phyloP scores from a whole-genome alignment of 257 asterid species.

The Linaria vulgaris region DNA sequence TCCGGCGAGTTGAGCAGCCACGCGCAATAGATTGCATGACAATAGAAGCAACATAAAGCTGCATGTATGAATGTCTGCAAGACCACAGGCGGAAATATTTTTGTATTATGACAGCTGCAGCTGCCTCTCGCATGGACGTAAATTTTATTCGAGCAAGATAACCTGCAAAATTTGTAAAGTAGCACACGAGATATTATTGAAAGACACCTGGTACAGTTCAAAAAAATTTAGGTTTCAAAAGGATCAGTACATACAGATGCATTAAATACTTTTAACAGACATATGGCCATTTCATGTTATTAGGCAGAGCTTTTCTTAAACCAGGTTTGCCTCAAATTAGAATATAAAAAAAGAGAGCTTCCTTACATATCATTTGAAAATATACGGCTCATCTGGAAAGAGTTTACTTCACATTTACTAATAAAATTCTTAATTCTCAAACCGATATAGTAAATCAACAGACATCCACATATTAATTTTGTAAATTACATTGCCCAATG shows the following conservation, averaged over 20 bases:
- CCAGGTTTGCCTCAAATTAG: slow-evolving; percentile 3
- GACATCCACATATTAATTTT: neutral
- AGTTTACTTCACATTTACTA: neutral
- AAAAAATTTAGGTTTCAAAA: slow-evolving; percentile 12
- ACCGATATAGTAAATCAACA: neutral
- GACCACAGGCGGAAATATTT: slow-evolving; percentile 62
- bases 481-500: slow-evolving; percentile 12
- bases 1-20: slow-evolving; percentile 67
- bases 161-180: slow-evolving; percentile 49
- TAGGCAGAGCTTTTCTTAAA: neutral
- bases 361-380: neutral
- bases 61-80: slow-evolving; percentile 57
- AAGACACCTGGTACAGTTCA: slow-evolving; percentile 11
- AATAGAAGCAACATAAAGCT: slow-evolving; percentile 55
- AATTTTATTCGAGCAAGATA: slow-evolving; percentile 59
- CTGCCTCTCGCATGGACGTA: slow-evolving; percentile 50
- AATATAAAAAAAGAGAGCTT: slow-evolving; percentile 14
- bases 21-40: slow-evolving; percentile 71
- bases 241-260: slow-evolving; percentile 12
- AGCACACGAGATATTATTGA: slow-evolving; percentile 4
- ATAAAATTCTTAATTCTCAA: neutral
- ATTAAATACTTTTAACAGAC: slow-evolving; percentile 19
- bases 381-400: neutral
- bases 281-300: neutral
- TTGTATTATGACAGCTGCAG: slow-evolving; percentile 73